Base-by-base conservation (phyloP, 768 basidiomycete genomes). In the Pisolithus marmoratus region DNA sequence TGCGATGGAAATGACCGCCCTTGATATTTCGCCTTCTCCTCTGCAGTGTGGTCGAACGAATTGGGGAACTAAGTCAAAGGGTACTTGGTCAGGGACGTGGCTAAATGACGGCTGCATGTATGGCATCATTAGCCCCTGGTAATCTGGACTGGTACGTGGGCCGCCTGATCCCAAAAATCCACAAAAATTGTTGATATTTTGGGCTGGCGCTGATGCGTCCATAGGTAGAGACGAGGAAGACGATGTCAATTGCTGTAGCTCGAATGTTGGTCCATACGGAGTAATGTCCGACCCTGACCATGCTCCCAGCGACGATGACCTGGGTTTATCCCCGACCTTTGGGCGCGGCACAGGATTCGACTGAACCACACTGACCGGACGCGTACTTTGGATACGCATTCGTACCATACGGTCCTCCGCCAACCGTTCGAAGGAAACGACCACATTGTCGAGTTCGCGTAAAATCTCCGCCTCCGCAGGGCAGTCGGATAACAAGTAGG, bases 391-490 rank as follows among this genome's bases (percentile, higher is more conserved):
- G 57, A 88, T 86, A 57, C 82, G 77, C 38, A 88, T 85, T 48
- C 82, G 83, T 58, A 87, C 84, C 69, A 81, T 85, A 52, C 86
- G 84, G 61, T 85, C 79, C 56, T 84, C 78, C 46, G 76, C 73
- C 29, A 73, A 75, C 43, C 84, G 70, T 57, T 90, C 87, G 59
- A 90, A 87, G 38, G 85, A 85, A 63, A 90, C 83, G 57, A 85
- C 80, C 49, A 90, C 70, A 40, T 77, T 80, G 50, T 76, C 77
- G 40, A 85, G 74, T 38, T 71, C 75, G 24, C 36, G 57, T 38
- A 74, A 72, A 40, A 72, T 75, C 40, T 73, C 69, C 49, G 73
- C 61, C 51, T 82, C 80, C 22, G 76, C 67, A 60, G 83, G 78
- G 59, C 78, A 81, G 48, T 72, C 75, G 29, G 63, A 55, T 22